phyloP scores from a whole-genome alignment of 345 rosid genomes.

The Erucastrum elatum region DNA sequence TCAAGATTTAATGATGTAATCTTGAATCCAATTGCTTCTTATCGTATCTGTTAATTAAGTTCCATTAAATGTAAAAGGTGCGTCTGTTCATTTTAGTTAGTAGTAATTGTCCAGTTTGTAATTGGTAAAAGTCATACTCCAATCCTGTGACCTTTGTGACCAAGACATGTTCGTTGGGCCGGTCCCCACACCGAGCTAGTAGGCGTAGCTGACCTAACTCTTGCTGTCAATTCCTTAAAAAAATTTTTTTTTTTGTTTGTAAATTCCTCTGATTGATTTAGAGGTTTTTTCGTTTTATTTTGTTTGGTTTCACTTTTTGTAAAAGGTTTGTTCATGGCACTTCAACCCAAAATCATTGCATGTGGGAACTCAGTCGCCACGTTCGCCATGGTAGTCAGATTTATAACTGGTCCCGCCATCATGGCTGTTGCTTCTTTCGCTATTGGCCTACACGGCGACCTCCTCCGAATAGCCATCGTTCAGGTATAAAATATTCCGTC shows the following conservation, averaged over 20 bases:
- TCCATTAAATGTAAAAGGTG: conserved; percentile 28
- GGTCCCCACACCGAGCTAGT: conserved; percentile 27
- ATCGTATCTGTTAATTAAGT: conserved; percentile 19
- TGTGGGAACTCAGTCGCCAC: conserved; percentile 87
- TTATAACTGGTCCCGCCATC: conserved; percentile 87
- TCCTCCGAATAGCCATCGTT: conserved; percentile 87
- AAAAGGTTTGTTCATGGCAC: conserved; percentile 93
- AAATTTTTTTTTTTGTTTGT: too few species aligned
- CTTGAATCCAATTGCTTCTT: conserved; percentile 2
- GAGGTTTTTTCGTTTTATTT: not conserved
- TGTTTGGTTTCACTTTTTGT: not conserved
- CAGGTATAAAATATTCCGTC: conserved; percentile 52
- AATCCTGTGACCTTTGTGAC: conserved; percentile 26
- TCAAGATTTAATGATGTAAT: not conserved
- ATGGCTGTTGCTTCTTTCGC: conserved; percentile 88
- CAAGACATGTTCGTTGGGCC: conserved; percentile 43
- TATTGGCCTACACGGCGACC: conserved; percentile 82
- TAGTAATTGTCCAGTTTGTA: conserved; percentile 33
- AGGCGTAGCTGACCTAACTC: conserved; percentile 27
- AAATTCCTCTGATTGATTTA: not conserved
- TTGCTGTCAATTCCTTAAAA: conserved; percentile 6
- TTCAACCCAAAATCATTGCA: conserved; percentile 94
- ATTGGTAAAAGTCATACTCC: conserved; percentile 35
- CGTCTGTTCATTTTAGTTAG: conserved; percentile 1
- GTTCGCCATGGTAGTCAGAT: conserved; percentile 88